phyloP scores from a whole-genome alignment of 257 asterid species.

The Solanum tacnaense region DNA sequence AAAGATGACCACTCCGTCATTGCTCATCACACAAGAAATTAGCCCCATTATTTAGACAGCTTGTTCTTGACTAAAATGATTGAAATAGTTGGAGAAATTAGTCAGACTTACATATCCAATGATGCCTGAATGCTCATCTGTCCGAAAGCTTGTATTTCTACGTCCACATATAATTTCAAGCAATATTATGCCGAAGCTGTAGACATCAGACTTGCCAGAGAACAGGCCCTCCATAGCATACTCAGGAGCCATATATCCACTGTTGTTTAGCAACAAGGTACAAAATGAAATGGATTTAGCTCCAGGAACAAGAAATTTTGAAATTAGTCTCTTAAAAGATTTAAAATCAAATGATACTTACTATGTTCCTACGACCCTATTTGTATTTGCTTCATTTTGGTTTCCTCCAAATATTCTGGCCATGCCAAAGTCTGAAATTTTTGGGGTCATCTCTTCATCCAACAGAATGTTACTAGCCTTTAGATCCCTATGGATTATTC shows the following conservation, averaged over 20 bases:
- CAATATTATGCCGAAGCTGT: constrained; percentile 73
- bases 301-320: neutral
- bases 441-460: constrained; percentile 88
- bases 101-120: constrained; percentile 54
- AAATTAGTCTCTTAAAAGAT: neutral
- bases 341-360: constrained; percentile 22
- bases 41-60: neutral
- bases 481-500: constrained; percentile 76
- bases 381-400: constrained; percentile 78
- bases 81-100: neutral
- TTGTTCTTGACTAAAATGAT: neutral
- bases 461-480: constrained; percentile 81
- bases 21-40: neutral
- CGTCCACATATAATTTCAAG: constrained; percentile 70
- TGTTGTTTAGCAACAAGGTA: constrained; percentile 6
- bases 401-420: constrained; percentile 81
- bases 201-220: constrained; percentile 81
- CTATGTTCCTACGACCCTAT: constrained; percentile 81
- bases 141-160: constrained; percentile 43
- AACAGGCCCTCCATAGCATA: constrained; percentile 95
- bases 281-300: neutral
- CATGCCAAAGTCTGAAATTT: constrained; percentile 91
- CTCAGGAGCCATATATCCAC: constrained; percentile 96
- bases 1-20: neutral
- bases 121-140: constrained; percentile 39